phyloP scores from a whole-genome alignment of 768 basidiomycete genomes.

The Suillus weaverae region DNA sequence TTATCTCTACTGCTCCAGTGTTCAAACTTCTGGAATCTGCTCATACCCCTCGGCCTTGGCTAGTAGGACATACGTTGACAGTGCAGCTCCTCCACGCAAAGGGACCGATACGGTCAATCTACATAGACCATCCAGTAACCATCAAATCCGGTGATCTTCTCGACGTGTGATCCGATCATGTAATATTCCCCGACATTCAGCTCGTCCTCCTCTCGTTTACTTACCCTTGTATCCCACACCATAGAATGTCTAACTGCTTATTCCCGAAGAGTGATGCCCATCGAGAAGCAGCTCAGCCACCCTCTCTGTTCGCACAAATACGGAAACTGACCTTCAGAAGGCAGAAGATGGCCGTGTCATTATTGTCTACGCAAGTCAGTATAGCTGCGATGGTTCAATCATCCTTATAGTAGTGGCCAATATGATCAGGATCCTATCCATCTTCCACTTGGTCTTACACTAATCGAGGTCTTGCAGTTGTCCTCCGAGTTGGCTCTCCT shows the following conservation, averaged over 20 bases:
- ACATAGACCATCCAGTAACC: neutral
- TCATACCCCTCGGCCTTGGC: neutral
- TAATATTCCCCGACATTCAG: conserved; percentile 3
- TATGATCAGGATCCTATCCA: conserved; percentile 12
- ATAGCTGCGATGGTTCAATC: conserved; percentile 26
- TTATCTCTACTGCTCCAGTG: neutral
- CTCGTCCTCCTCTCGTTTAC: conserved; percentile 10
- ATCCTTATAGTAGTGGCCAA: conserved; percentile 11
- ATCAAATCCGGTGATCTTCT: too few species aligned
- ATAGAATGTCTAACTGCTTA: conserved; percentile 31
- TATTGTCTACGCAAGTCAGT: conserved; percentile 29
- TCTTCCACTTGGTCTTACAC: conserved; percentile 20
- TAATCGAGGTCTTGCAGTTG: neutral
- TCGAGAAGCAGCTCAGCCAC: conserved; percentile 32
- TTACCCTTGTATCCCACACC: conserved; percentile 23
- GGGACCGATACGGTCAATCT: neutral
- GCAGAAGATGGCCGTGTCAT: conserved; percentile 36
- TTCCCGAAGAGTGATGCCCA: conserved; percentile 24
- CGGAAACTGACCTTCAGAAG: conserved; percentile 19
- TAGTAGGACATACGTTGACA: too few species aligned
- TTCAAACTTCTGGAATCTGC: neutral
- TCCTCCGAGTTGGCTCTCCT: neutral
- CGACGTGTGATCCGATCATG: neutral
- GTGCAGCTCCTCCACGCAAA: neutral
- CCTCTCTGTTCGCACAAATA: neutral